These are phyloP conservation scores for Alternaria gaisen DNA, from an alignment of 2,329 filamentous ascomycete genomes.

Conservation along the genomic window DNA sequence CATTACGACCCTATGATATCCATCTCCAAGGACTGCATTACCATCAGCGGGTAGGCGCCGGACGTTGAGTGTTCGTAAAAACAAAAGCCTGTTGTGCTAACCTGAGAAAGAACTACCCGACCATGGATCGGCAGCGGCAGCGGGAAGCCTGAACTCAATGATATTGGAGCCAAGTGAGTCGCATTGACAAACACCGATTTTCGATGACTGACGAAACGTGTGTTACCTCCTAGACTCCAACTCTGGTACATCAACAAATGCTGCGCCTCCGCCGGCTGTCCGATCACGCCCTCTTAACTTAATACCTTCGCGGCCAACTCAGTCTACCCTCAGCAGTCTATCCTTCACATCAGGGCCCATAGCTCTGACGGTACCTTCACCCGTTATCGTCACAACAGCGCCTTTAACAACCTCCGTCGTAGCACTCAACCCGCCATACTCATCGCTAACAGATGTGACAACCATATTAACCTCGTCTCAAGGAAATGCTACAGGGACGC, in stretches of 20 bases:
- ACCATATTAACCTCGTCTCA: constrained; percentile 2
- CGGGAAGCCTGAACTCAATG: constrained; percentile 21
- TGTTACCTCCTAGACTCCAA: constrained; percentile 5
- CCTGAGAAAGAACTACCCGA: constrained; percentile 24
- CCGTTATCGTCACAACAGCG: constrained; percentile 9
- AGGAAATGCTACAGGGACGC: constrained; percentile 9
- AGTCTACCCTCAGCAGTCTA: constrained; percentile 7
- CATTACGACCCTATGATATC: constrained; percentile 16
- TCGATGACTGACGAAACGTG: not conserved
- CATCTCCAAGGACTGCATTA: constrained; percentile 16
- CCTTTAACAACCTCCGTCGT: constrained; percentile 9
- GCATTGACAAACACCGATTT: too few species aligned
- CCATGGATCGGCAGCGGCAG: constrained; percentile 11
- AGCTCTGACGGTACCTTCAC: constrained; percentile 13
- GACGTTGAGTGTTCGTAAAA: constrained; percentile 9
- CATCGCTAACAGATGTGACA: constrained; percentile 8
- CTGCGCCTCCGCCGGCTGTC: constrained; percentile 7
- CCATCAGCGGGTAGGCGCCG: constrained; percentile 33
- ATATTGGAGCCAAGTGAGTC: constrained; percentile 31
- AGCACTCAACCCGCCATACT: constrained; percentile 13
- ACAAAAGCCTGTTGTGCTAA: constrained; percentile 23
- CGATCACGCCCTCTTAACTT: constrained; percentile 5
- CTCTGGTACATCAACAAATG: constrained; percentile 13
- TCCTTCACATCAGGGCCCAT: constrained; percentile 5
- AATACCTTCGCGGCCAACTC: constrained; percentile 19